Conservation (phyloP, 345 rosid species). For the Murraya koenigii region DNA sequence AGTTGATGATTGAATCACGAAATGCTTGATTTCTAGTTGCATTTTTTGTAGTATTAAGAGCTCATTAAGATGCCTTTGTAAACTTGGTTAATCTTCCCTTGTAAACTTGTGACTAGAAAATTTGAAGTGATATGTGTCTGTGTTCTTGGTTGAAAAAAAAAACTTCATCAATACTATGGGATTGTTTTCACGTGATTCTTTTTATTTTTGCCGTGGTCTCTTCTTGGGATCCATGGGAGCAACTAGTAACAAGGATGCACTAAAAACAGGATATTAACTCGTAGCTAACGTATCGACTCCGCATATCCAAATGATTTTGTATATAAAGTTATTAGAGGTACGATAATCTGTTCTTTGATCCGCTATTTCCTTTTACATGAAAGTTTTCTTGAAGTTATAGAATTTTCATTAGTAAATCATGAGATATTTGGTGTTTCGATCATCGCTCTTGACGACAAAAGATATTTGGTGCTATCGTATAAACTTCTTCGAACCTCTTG, state of each 20-base stretch:
- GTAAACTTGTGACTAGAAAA: no score
- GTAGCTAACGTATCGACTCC: conserved; percentile 59
- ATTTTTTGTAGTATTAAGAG: no score
- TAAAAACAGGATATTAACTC: conserved; percentile 59
- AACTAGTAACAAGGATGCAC: conserved; percentile 47
- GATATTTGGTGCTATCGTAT: no score
- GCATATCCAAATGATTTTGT: conserved; percentile 58
- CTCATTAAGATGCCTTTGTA: no score
- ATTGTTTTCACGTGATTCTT: neutral
- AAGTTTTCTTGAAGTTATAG: neutral
- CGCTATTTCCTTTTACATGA: neutral
- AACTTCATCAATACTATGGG: no score
- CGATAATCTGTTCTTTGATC: neutral
- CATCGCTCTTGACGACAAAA: neutral
- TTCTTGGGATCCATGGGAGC: conserved; percentile 60
- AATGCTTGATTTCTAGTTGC: no score
- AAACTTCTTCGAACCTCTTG: no score
- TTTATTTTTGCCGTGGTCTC: conserved; percentile 28
- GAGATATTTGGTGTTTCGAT: neutral
- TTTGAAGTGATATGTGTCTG: no score
- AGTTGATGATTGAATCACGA: no score
- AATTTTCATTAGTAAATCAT: neutral
- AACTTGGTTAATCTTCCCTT: no score
- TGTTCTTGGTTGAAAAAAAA: no score
- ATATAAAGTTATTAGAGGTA: conserved; percentile 68